Percentiles rank a stretch among this genome's conserved stretches.
These are phyloP conservation scores for Beauveria australis DNA, from an alignment of 2,329 filamentous ascomycete genomes.

Conservation along the genomic window DNA sequence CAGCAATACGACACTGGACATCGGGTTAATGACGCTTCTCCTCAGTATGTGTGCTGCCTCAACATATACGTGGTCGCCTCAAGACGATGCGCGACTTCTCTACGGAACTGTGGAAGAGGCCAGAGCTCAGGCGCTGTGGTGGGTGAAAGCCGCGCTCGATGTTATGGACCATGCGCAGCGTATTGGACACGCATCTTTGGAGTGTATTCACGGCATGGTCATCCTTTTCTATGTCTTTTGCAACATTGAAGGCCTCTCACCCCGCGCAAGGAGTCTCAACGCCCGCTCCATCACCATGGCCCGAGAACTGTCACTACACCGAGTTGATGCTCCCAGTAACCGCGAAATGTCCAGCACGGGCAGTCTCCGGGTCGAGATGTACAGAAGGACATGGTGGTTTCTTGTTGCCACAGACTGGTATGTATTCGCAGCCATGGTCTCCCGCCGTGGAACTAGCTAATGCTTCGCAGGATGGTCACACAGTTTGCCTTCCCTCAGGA, in stretches of 20 bases:
- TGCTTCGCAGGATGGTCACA: constrained; percentile 24
- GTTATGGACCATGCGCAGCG: constrained; percentile 28
- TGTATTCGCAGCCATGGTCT: not conserved
- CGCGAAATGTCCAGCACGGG: constrained; percentile 17
- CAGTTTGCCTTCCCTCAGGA: constrained; percentile 28
- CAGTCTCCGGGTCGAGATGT: constrained; percentile 27
- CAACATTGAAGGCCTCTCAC: constrained; percentile 29
- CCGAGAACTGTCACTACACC: constrained; percentile 29
- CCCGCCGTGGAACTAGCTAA: not conserved
- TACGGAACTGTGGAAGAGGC: constrained; percentile 21
- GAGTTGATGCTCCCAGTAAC: constrained; percentile 27
- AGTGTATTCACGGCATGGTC: constrained; percentile 29
- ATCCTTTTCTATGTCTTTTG: constrained; percentile 30
- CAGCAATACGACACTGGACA: constrained; percentile 16
- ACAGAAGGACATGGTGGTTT: constrained; percentile 37
- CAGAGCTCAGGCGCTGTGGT: constrained; percentile 21
- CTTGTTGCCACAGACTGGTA: constrained; percentile 33
- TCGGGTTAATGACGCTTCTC: constrained; percentile 21
- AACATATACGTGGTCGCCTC: constrained; percentile 24
- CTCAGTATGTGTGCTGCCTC: constrained; percentile 23
- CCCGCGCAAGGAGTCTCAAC: constrained; percentile 24
- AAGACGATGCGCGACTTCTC: constrained; percentile 20
- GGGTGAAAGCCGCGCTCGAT: constrained; percentile 27
- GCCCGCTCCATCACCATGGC: constrained; percentile 21
- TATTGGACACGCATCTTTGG: constrained; percentile 21